Conservation (phyloP, 2,329 filamentous ascomycete genomes). For the Ceratocystis ficicola region DNA sequence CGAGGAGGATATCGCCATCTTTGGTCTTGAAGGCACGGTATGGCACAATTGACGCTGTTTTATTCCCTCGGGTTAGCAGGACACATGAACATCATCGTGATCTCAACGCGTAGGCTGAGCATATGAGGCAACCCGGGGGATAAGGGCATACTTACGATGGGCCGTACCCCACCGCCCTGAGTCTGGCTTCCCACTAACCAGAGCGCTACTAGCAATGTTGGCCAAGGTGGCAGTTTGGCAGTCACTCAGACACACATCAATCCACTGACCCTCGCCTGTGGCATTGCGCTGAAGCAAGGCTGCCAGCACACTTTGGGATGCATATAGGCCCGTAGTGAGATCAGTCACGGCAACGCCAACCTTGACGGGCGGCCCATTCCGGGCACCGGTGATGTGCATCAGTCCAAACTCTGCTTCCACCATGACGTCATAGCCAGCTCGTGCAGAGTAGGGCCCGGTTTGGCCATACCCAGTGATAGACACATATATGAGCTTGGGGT, state of each 20-base stretch:
- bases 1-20: slow-evolving; percentile 58
- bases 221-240: slow-evolving; percentile 87
- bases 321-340: slow-evolving; percentile 87
- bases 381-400: slow-evolving; percentile 92
- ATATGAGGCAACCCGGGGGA: not conserved
- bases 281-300: slow-evolving; percentile 64
- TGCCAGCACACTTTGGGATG: slow-evolving; percentile 90
- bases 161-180: slow-evolving; percentile 90
- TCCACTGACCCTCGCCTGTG: slow-evolving; percentile 75
- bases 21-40: slow-evolving; percentile 73
- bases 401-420: slow-evolving; percentile 95
- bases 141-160: slow-evolving; percentile 51
- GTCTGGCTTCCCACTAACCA: slow-evolving; percentile 80
- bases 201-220: slow-evolving; percentile 87
- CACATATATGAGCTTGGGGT: slow-evolving; percentile 80
- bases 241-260: slow-evolving; percentile 83
- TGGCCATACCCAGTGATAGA: slow-evolving; percentile 97
- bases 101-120: not conserved
- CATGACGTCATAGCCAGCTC: slow-evolving; percentile 98
- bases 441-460: slow-evolving; percentile 73
- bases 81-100: not conserved
- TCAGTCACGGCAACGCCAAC: slow-evolving; percentile 96
- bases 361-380: slow-evolving; percentile 86
- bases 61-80: not conserved
- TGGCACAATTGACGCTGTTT: slow-evolving; percentile 84